Evolutionary conservation across 352 stramenopile genomes (phyloP), one percentile per base, ranked within the genome.

Genomic region (Globisporangium irregulare): DNA sequence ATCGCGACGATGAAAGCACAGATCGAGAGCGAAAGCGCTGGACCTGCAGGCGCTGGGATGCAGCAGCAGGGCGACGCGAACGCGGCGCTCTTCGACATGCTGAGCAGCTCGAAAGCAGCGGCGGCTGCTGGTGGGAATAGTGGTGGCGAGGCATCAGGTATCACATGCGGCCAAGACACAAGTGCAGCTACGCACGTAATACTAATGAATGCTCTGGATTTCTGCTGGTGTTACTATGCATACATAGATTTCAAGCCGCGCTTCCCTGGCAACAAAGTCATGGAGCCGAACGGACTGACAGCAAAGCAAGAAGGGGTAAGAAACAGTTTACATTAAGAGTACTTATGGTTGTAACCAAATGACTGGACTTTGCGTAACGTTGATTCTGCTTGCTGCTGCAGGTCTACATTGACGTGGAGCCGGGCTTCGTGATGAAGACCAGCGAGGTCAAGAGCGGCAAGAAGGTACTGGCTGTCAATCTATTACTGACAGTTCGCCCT

Each of bases 341-440:
- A 32, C 4, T 32, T 32, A 4, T 32, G 29, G 29, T 32, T 32
- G 29, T 32, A 32, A 32, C 29, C 29, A 32, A 32, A 32, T 8
- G 29, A 32, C 29, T 32, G 29, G 29, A 32, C 29, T 32, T 32
- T 32, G 29, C 29, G 29, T 32, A 32, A 32, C 29, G 29, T 32
- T 32, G 29, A 1, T 32, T 32, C 29, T 32, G 29, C 29, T 32
- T 8, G 29, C 29, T 32, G 29, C 29, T 32, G 29, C 29, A 32
- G 29, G 73, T 94, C 41, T 78, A 92, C 62, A 89, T 94, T 62
- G 73, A 92, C 64, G 85, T 93, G n/a, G 70, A 77, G 27, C 79
- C 87, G 48, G 87, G 85, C 18, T 94, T 94, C 41, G 85, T 93
- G 51, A 84, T 94, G 69, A 94, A 93, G 69, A 88, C 85, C 15